Percentiles rank a stretch among this genome's conserved stretches.
These are phyloP conservation scores for Ustanciosporium gigantosporum DNA, from an alignment of 1,284 basidiomycete species.

Conservation along the genomic window DNA sequence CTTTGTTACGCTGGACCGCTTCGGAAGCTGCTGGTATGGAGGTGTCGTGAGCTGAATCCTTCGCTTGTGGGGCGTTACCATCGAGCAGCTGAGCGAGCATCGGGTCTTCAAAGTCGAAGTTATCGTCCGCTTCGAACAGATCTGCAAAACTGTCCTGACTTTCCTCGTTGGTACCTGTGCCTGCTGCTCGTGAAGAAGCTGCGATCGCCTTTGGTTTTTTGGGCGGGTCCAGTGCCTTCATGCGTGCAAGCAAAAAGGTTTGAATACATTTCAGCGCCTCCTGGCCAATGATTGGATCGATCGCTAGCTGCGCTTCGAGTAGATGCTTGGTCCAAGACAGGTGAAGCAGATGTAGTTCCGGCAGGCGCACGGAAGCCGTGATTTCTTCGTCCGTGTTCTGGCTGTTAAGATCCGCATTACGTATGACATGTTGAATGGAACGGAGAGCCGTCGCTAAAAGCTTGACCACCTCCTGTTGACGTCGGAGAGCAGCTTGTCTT, in stretches of 20 bases:
- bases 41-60: neutral
- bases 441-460: constrained; percentile 63
- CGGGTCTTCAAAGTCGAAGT: constrained; percentile 69
- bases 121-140: constrained; percentile 65
- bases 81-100: constrained; percentile 67
- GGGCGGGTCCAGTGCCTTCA: constrained; percentile 59
- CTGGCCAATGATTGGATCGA: constrained; percentile 66
- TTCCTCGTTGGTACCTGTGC: constrained; percentile 36
- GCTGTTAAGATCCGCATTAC: constrained; percentile 64
- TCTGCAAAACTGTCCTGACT: constrained; percentile 76
- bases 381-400: neutral
- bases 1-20: constrained; percentile 38
- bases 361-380: constrained; percentile 66
- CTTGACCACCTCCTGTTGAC: constrained; percentile 25
- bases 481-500: constrained; percentile 16
- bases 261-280: constrained; percentile 70
- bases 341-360: constrained; percentile 70
- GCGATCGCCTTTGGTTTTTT: neutral
- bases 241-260: constrained; percentile 71
- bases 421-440: constrained; percentile 69
- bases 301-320: constrained; percentile 66
- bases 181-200: neutral
- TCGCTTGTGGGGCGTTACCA: constrained; percentile 62
- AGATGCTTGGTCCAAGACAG: constrained; percentile 68
- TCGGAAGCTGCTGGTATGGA: constrained; percentile 55